Base-by-base conservation (phyloP, 2,329 filamentous ascomycete species). In the Pseudocercospora vitis region DNA sequence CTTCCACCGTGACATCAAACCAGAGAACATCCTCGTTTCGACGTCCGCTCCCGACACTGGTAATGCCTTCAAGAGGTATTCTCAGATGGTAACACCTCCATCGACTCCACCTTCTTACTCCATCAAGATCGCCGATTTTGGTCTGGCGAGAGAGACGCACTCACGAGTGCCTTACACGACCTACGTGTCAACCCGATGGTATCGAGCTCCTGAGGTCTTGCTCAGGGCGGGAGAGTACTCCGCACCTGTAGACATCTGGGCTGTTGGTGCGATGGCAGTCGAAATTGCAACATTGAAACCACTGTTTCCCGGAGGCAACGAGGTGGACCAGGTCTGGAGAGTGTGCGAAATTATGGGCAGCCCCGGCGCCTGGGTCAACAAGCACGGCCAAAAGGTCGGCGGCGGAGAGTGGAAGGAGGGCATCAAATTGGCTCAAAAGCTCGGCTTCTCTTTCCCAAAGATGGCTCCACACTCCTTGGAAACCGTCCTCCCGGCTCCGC, bases 341-440 rank as follows among this genome's bases (percentile, higher is more conserved):
- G 89, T 99, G 0, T 99, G 94, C 70, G 94, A 99, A 71, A 96
- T 99, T 54, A 99, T 99, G 94, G 94, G 94, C 46, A 97, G 92
- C 75, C 94, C 94, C 2, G 94, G 94, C 39, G 92, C 92, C 74
- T 99, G 94, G 94, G 94, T 95, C 71, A 96, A 89, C 78, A 96
- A 96, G 74, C 80, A 88, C 4, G 91, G 91, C 19, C 79, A 80
- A 21, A 88, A 86, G 61, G 89, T 99, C 23, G 94, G 94, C 51
- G 94, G 94, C 68, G 94, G 94, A 66, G 94, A 99, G 64, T 99
- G 94, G 94, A 90, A 91, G 66, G 94, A 99, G 54, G 94, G 94
- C 53, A 91, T 91, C 40, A 83, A 90, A 57, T 78, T 99, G 55
- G 94, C 94, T 52, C 90, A 94, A 63, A 97, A 97, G 78, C 82